A percentile compares a stretch with the other conserved stretches of the same genome.
Evolutionary conservation across 2,329 filamentous ascomycete genomes (phyloP).

Genomic region (Leptographium radiaticola): DNA sequence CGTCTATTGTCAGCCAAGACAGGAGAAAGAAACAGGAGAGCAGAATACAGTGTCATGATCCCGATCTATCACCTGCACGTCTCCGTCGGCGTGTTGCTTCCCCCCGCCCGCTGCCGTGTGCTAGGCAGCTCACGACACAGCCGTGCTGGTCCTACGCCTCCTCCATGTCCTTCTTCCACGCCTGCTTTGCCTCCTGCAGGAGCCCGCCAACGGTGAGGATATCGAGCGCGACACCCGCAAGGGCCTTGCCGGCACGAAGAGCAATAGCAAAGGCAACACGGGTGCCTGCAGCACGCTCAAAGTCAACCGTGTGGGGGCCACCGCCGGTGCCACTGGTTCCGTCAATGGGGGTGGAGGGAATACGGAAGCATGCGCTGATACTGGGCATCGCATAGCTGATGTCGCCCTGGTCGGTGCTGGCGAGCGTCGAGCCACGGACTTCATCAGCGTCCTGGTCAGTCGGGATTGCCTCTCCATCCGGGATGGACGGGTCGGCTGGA

Average conservation of each 20-base stretch:
- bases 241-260: constrained; percentile 31
- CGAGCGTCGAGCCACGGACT: constrained; percentile 28
- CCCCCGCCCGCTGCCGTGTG: too few species aligned
- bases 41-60: too few species aligned
- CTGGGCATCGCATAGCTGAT: constrained; percentile 44
- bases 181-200: constrained; percentile 26
- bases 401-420: constrained; percentile 47
- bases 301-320: constrained; percentile 40
- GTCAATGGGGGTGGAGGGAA: constrained; percentile 25
- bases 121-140: too few species aligned
- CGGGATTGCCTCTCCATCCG: constrained; percentile 9
- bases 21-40: too few species aligned
- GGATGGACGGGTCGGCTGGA: neutral
- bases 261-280: constrained; percentile 31
- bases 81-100: too few species aligned
- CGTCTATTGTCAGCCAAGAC: too few species aligned
- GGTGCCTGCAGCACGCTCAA: constrained; percentile 36
- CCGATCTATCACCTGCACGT: too few species aligned
- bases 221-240: constrained; percentile 34
- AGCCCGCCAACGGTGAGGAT: constrained; percentile 28
- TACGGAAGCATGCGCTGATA: constrained; percentile 37
- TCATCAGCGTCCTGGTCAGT: constrained; percentile 28
- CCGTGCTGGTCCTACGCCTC: too few species aligned
- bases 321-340: constrained; percentile 17
- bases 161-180: constrained; percentile 18